Evolutionary conservation across 2,329 filamentous ascomycete genomes (phyloP), one percentile per base, ranked within the genome.

Genomic region (Fusarium hainanense): DNA sequence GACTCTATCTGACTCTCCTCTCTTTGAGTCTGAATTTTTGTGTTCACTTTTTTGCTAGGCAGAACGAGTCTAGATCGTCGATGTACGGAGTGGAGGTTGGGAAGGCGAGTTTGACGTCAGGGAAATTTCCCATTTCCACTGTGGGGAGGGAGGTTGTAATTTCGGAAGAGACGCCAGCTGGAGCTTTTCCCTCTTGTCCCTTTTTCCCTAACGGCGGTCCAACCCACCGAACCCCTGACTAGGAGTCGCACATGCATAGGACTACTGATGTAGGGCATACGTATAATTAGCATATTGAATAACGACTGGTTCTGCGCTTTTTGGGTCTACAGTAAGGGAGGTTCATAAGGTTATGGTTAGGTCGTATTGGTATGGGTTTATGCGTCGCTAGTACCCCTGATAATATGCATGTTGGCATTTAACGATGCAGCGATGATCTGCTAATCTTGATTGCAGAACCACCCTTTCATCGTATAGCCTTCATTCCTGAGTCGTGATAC

Each of bases 121-220:
- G 49, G 61, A 54, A 61, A 70, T 70, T 58, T 70, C 61, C 23
- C 27, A 70, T 70, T 60, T 70, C 61, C 27, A 59, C 8, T 52
- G 67, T 72, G 72, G 72, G 46, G 69, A 71, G 71, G 51, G 62
- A 70, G 55, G 44, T 18, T 28, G 67, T 58, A 74, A 74, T 74
- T 63, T 75, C 63, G 60, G 47, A 51, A 63, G 23, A 23, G 23
- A 23, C 52, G 42, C 58, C 58, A 47, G 12, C 28, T 28, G 28
- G 28, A 28, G 28, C 54, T 64, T 48, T 25, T 55, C 65, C 21
- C 57, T 50, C 28, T 42, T 41, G 23, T 51, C 49, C 49, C 49
- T 61, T 50, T 58, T 44, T n/a, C 43, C 51, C 20, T 43, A 62
- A 65, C 55, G 40, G 48, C 48, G 42, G 21, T 47, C 37, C 20